These are phyloP conservation scores for Aspergillus sp. DNA, from an alignment of 2,329 filamentous ascomycete species.

Conservation along the genomic window DNA sequence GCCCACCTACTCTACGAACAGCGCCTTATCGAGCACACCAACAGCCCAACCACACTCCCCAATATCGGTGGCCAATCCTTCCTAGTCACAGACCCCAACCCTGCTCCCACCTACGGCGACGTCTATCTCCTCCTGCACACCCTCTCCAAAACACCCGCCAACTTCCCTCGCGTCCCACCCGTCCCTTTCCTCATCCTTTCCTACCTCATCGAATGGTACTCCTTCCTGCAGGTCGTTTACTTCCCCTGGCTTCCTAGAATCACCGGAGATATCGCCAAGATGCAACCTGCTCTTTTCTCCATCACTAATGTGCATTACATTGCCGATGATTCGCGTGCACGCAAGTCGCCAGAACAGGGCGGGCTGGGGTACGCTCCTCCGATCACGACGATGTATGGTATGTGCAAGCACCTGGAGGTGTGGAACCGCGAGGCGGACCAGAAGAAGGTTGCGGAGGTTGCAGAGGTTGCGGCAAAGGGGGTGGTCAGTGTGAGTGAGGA, in stretches of 20 bases:
- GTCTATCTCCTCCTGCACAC: conserved; percentile 34
- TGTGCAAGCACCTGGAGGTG: conserved; percentile 35
- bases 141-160: conserved; percentile 32
- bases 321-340: conserved; percentile 33
- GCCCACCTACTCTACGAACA: conserved; percentile 57
- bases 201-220: conserved; percentile 36
- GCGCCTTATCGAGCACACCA: conserved; percentile 46
- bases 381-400: conserved; percentile 34
- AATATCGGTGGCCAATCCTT: conserved; percentile 51
- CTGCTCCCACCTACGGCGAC: conserved; percentile 40
- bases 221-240: conserved; percentile 30
- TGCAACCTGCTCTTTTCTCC: conserved; percentile 37
- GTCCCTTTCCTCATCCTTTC: conserved; percentile 33
- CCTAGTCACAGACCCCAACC: conserved; percentile 54
- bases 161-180: conserved; percentile 28
- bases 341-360: conserved; percentile 27
- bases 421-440: conserved; percentile 34
- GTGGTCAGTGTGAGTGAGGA: conserved; percentile 17
- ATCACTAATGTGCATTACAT: conserved; percentile 32
- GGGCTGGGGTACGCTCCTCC: conserved; percentile 37
- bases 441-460: conserved; percentile 14
- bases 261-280: conserved; percentile 27
- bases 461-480: conserved; percentile 16
- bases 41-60: conserved; percentile 22
- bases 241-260: conserved; percentile 29